These are phyloP conservation scores for Takakia lepidozioides DNA, from an alignment of 225 moss, liverwort and hornwort species.

Conservation along the genomic window DNA sequence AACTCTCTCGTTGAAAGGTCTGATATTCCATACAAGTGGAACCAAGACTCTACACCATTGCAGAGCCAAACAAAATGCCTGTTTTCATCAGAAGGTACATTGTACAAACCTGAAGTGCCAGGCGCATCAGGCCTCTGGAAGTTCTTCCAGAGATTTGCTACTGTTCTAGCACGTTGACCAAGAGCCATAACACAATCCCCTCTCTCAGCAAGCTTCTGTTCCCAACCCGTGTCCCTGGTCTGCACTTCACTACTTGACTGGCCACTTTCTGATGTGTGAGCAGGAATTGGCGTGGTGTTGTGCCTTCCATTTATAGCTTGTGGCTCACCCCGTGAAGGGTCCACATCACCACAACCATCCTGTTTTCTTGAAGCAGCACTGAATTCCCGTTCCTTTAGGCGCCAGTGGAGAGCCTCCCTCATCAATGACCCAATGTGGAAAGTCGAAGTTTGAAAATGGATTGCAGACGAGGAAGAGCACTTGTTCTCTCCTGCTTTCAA, in stretches of 20 bases:
- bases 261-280: no score
- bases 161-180: constrained; percentile 22
- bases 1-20: not conserved
- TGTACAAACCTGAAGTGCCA: constrained; percentile 23
- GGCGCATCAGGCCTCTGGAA: constrained; percentile 13
- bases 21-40: not conserved
- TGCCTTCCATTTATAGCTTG: no score
- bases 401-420: constrained; percentile 40
- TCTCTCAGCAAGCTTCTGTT: constrained; percentile 3
- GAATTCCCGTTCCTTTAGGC: constrained; percentile 5
- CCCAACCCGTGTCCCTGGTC: constrained; percentile 7
- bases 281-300: no score
- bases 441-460: constrained; percentile 38
- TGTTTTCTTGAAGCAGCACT: constrained; percentile 8
- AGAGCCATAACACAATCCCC: constrained; percentile 23
- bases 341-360: constrained; percentile 8
- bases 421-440: constrained; percentile 39
- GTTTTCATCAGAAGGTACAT: not conserved
- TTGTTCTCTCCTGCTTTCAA: constrained; percentile 12
- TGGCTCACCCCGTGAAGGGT: constrained; percentile 1
- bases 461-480: constrained; percentile 8
- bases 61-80: no score
- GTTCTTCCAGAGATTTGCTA: constrained; percentile 29
- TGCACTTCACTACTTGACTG: constrained; percentile 3
- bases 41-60: not conserved